Percentiles rank a stretch among this genome's conserved stretches.
Evolutionary conservation across 495 filamentous ascomycete species (phyloP).

Genomic region (Aspergillus leporis): DNA sequence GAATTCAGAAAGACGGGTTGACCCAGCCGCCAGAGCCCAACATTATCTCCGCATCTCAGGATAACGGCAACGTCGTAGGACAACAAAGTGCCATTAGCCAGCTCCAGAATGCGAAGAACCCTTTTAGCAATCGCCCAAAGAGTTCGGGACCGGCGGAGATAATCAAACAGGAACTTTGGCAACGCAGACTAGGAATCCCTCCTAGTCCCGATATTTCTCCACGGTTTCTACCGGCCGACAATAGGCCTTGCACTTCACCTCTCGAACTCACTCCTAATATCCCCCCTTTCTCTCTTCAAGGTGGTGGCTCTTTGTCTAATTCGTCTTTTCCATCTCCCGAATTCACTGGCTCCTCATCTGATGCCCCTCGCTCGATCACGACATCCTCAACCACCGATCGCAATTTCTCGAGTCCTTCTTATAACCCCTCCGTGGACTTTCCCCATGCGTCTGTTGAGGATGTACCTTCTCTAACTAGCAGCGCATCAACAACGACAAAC

Average conservation of each 20-base stretch:
- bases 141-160: conserved; percentile 27
- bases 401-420: conserved; percentile 41
- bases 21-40: neutral
- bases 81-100: conserved; percentile 15
- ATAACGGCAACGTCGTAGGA: conserved; percentile 5
- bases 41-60: neutral
- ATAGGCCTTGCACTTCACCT: conserved; percentile 51
- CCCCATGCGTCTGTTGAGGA: conserved; percentile 79
- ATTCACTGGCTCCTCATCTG: conserved; percentile 51
- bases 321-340: conserved; percentile 53
- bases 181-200: conserved; percentile 23
- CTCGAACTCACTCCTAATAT: conserved; percentile 52
- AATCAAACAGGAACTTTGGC: conserved; percentile 33
- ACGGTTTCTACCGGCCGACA: conserved; percentile 43
- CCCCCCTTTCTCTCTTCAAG: conserved; percentile 48
- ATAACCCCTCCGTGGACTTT: conserved; percentile 62
- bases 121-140: conserved; percentile 23
- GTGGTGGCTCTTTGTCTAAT: conserved; percentile 40
- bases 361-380: conserved; percentile 58
- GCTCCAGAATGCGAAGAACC: conserved; percentile 23
- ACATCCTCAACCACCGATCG: conserved; percentile 48
- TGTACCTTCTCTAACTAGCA: conserved; percentile 84
- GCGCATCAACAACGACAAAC: conserved; percentile 81
- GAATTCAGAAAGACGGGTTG: conserved; percentile 46
- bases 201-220: conserved; percentile 47